Evolutionary conservation across 495 filamentous ascomycete genomes (phyloP), one percentile per base, ranked within the genome.

Genomic region (Margaritispora aquatica): DNA sequence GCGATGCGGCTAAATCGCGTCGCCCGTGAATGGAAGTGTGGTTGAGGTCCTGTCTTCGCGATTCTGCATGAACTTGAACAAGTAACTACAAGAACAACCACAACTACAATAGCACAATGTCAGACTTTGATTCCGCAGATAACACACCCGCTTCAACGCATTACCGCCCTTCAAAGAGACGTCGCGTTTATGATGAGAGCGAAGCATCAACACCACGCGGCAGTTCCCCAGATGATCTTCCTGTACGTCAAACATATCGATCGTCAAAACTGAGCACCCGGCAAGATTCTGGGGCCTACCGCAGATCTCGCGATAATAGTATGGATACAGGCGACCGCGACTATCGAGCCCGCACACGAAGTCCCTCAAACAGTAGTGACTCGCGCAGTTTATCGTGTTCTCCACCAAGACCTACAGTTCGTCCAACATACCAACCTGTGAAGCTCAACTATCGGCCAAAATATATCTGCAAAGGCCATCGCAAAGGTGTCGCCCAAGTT

Each of bases 401-500:
- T 21, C 51, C 61, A 15, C 62, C 59, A 13, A 48, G 27, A 10
- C n/a, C 50, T 9, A 53, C 54, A n/a, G 9, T 5, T 17, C 47
- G 26, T 50, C 54, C 65, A 3, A 71, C 71, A 24, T 56, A 62
- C 26, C 63, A 65, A 44, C 62, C 64, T 29, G 57, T 67, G 11
- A 64, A 60, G 29, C 46, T 88, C 46, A 74, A 82, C 55, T 90
- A 88, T 69, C 78, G 71, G 53, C 77, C 80, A 50, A 81, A 81
- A 58, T 80, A 85, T 69, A 75, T 86, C 3, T 79, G 97, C 5
- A 76, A 72, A 23, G 92, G 91, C 7, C 94, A 98, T 73, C 73
- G 80, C 36, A 81, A 82, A 31, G 89, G 87, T 54, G 83, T 98
- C 13, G 84, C 92, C n/a, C 82, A 87, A 21, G 92, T 96, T 24